Percentiles rank a stretch among this genome's conserved stretches.
Evolutionary conservation across 495 filamentous ascomycete species (phyloP).

Genomic region (Neurospora terricola): DNA sequence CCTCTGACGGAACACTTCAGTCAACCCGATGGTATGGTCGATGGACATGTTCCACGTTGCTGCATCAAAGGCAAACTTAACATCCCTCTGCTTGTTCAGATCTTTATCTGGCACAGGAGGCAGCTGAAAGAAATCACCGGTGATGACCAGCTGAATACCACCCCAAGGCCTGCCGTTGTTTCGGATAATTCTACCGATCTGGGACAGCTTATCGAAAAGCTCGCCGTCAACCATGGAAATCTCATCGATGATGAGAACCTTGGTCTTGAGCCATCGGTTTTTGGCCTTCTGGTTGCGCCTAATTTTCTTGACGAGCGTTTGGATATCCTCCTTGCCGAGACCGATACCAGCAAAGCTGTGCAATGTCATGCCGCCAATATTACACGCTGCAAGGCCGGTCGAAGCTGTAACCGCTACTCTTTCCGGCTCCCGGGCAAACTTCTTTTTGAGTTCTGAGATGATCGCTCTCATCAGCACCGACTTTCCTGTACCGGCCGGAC

Average conservation of each 20-base stretch:
- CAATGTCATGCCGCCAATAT: conserved; percentile 89
- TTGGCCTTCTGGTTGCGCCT: conserved; percentile 79
- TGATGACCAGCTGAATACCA: conserved; percentile 91
- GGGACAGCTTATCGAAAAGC: conserved; percentile 90
- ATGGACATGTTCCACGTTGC: conserved; percentile 85
- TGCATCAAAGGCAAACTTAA: conserved; percentile 89
- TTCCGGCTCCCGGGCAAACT: conserved; percentile 64
- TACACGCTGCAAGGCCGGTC: conserved; percentile 91
- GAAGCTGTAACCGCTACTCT: conserved; percentile 88
- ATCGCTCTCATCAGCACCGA: conserved; percentile 90
- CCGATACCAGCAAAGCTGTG: conserved; percentile 96
- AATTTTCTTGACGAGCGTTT: conserved; percentile 83
- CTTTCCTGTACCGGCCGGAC: conserved; percentile 94
- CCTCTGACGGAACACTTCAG: conserved; percentile 90
- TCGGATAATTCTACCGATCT: conserved; percentile 66
- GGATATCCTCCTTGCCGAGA: conserved; percentile 77
- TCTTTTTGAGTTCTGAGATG: conserved; percentile 67
- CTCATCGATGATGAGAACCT: conserved; percentile 83
- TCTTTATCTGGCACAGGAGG: conserved; percentile 74
- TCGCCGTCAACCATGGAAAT: conserved; percentile 98
- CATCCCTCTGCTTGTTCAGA: conserved; percentile 44
- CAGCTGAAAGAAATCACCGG: conserved; percentile 95
- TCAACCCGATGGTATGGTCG: conserved; percentile 89
- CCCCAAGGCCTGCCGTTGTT: conserved; percentile 92
- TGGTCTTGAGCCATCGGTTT: conserved; percentile 79